Base-by-base conservation (phyloP, 352 stramenopile genomes). In the Pythium folliculosum region DNA sequence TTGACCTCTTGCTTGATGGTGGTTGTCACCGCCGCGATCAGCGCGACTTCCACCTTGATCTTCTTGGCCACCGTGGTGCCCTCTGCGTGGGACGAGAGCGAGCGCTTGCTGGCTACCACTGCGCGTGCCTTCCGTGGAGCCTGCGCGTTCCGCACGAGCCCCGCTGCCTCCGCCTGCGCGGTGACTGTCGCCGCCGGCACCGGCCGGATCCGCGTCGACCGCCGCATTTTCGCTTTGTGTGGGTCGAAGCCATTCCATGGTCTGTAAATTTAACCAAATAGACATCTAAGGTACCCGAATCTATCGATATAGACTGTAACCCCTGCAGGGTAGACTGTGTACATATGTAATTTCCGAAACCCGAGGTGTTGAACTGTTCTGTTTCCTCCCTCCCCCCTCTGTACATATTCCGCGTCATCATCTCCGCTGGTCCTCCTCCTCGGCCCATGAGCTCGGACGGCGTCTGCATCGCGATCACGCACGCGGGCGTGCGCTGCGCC, bases 401-500 rank as follows among this genome's bases (percentile, higher is more conserved):
- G 7, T 5, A n/a, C 53, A 12, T 60, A n/a, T 53, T 49, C 48
- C 38, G 58, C 60, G 19, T 57, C 45, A 47, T 57, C 45, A 37
- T 40, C 35, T 40, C 8, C 35, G 35, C 27, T 40, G 4, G 4
- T 14, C 4, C 35, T 40, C 35, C 35, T 14, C 35, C 13, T 94
- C 23, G 9, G 14, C 3, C 8, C 53, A 76, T 91, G 65, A 85
- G 82, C 16, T 69, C 50, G 59, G 77, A 65, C 63, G 72, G 32
- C 77, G 78, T 70, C 71, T 82, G 75, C 68, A 60, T 71, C 35
- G 80, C 81, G 50, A 74, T 84, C 30, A 92, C 82, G 44, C 85
- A 92, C 76, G 88, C 77, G 44, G 88, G 88, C 48, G 64, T 67
- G 65, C 83, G 84, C 17, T 95, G 88, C 60, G 71, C 78, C 56